phyloP scores from a whole-genome alignment of 2,329 filamentous ascomycete species.

The Trichoderma semiorbis region DNA sequence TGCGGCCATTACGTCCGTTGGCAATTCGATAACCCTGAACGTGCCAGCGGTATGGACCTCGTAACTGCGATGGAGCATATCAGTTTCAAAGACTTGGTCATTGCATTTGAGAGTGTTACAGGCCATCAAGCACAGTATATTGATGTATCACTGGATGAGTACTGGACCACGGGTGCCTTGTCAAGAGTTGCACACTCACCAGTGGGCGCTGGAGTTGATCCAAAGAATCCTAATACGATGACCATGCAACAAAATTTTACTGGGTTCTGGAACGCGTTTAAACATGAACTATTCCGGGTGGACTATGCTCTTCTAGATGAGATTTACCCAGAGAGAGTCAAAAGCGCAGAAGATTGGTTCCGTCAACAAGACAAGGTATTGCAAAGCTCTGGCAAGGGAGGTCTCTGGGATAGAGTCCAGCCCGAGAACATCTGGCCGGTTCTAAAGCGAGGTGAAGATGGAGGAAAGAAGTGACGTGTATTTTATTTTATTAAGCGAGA shows the following conservation, averaged over 20 bases:
- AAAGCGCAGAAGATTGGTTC: neutral
- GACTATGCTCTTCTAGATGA: neutral
- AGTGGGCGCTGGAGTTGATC: neutral
- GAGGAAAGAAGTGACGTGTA: neutral
- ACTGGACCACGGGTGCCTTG: neutral
- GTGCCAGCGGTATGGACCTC: neutral
- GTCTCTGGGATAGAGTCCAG: neutral
- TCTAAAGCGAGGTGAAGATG: neutral
- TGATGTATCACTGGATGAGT: neutral
- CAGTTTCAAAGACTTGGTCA: neutral
- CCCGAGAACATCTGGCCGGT: neutral
- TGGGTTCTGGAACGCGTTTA: neutral
- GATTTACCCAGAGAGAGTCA: neutral
- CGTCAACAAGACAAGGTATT: neutral
- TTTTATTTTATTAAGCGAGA: neutral
- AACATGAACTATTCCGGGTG: neutral
- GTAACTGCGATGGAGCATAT: neutral
- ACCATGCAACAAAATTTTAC: neutral
- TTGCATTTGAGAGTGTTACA: neutral
- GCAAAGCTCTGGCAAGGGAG: neutral
- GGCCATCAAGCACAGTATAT: neutral
- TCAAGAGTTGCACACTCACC: neutral
- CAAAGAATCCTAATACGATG: neutral
- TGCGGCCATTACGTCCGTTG: neutral
- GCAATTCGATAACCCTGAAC: neutral